Evolutionary conservation across 768 basidiomycete genomes (phyloP), one percentile per base, ranked within the genome.

Genomic region (Termitomyces sp.): DNA sequence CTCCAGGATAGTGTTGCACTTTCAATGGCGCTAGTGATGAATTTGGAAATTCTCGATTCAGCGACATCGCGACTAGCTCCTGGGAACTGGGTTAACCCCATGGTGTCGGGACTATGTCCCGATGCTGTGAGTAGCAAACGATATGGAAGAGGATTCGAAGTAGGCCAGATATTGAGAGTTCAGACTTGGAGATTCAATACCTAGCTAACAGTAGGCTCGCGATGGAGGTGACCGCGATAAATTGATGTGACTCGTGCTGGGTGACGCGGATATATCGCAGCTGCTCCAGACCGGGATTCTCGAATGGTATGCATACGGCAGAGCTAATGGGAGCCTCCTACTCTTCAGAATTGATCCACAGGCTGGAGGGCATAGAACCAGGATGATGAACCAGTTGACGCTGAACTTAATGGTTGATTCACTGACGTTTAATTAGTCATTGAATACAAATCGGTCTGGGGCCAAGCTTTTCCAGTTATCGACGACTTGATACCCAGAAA

Each of bases 401-500:
- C 31, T n/a, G 42, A 58, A 24, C 50, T 31, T 37, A 36, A 36
- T 55, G 16, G 18, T 37, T 4, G 37, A 16, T 50, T 24, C 44
- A 20, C 7, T 45, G n/a, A n/a, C 36, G 31, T 22, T 24, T 20
- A 6, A 27, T 27, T 27, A 27, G 8, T 47, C n/a, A 24, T 24
- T 31, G 31, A n/a, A 12, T 12, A 33, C 12, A 22, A 15, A 34
- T 34, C 12, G 20, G 4, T n/a, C 22, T 6, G n/a, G 9, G 7
- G 15, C 20, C 56, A 57, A 57, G 27, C 30, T 46, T 16, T 45
- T 11, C 24, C 33, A 51, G 15, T 36, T 61, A 60, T 61, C 61
- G 54, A 49, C 51, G 53, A 50, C 59, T 59, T 45, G 62, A 61
- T 11, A 70, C 65, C 87, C 87, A 88, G 85, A 85, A 88, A 7